Evolutionary conservation across 1,284 basidiomycete species (phyloP).

Genomic region (Pseudozyma tsukubaensis): DNA sequence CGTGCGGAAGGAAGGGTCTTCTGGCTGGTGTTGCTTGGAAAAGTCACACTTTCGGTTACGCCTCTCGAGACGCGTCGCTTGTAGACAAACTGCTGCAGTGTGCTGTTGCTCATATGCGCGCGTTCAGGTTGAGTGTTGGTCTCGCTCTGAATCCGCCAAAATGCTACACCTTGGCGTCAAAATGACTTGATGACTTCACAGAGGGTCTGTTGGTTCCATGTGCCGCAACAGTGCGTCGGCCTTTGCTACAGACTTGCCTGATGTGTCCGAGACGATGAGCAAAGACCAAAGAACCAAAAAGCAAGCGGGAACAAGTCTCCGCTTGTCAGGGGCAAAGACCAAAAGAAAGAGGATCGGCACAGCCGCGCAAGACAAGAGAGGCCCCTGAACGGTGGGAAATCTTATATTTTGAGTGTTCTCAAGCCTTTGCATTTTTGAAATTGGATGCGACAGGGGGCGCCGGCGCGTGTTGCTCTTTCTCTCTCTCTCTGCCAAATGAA

Average conservation of each 20-base stretch:
- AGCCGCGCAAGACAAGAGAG: not conserved
- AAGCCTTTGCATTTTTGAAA: not conserved
- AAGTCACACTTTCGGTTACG: constrained; percentile 3
- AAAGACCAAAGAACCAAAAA: not conserved
- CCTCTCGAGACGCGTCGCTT: constrained; percentile 4
- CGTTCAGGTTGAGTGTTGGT: constrained; percentile 18
- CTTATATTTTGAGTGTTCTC: not conserved
- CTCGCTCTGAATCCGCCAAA: constrained; percentile 1
- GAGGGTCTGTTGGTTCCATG: too few species aligned
- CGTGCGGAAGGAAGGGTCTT: not conserved
- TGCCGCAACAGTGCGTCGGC: too few species aligned
- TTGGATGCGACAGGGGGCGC: not conserved
- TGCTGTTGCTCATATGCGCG: constrained; percentile 1
- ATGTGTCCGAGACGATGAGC: too few species aligned
- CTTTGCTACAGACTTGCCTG: too few species aligned
- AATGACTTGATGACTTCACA: too few species aligned
- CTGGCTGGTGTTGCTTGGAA: not conserved
- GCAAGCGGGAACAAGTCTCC: not conserved
- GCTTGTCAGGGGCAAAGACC: constrained; percentile 5
- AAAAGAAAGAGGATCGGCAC: not conserved
- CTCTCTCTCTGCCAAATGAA: not conserved
- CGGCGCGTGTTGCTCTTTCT: not conserved
- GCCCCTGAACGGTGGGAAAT: constrained; percentile 1
- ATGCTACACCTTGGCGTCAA: too few species aligned
- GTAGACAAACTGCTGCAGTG: not conserved